Conservation (phyloP, 2,329 filamentous ascomycete species). For the Xylaria multiplex region DNA sequence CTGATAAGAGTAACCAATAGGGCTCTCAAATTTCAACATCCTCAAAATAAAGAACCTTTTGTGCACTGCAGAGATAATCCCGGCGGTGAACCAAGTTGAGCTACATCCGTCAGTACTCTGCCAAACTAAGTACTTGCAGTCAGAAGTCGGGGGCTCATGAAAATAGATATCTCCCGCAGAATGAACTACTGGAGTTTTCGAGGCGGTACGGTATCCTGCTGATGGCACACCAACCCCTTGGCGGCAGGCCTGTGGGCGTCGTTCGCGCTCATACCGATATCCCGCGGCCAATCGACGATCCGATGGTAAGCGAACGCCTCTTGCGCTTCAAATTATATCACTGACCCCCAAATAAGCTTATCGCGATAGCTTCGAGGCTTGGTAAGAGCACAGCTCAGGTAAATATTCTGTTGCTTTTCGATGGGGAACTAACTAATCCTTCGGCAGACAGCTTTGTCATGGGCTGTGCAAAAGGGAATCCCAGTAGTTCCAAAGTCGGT, state of each 20-base stretch:
- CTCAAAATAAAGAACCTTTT: slow-evolving; percentile 30
- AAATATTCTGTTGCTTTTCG: slow-evolving; percentile 12
- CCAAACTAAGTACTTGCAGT: slow-evolving; percentile 14
- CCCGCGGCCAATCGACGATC: slow-evolving; percentile 32
- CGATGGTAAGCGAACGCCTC: slow-evolving; percentile 21
- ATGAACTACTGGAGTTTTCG: slow-evolving; percentile 32
- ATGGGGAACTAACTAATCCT: slow-evolving; percentile 16
- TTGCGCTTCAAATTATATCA: slow-evolving; percentile 22
- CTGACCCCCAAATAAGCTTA: slow-evolving; percentile 25
- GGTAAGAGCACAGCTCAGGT: slow-evolving; percentile 33
- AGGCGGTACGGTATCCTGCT: slow-evolving; percentile 27
- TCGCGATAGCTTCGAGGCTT: slow-evolving; percentile 23
- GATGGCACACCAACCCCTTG: slow-evolving; percentile 36
- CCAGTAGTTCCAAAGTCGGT: slow-evolving; percentile 32
- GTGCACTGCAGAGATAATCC: slow-evolving; percentile 25
- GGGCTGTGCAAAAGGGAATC: slow-evolving; percentile 34
- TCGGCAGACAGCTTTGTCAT: slow-evolving; percentile 28
- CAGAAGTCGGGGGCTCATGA: slow-evolving; percentile 14
- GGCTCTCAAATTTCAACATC: slow-evolving; percentile 35
- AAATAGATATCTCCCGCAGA: slow-evolving; percentile 34
- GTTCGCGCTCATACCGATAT: slow-evolving; percentile 29
- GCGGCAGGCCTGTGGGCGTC: slow-evolving; percentile 33
- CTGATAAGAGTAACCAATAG: slow-evolving; percentile 26
- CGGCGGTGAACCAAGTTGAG: slow-evolving; percentile 36
- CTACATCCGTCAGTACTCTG: slow-evolving; percentile 32